Evolutionary conservation across 371 early-diverging fungal species (phyloP).

Genomic region (Rhizopus microsporus): DNA sequence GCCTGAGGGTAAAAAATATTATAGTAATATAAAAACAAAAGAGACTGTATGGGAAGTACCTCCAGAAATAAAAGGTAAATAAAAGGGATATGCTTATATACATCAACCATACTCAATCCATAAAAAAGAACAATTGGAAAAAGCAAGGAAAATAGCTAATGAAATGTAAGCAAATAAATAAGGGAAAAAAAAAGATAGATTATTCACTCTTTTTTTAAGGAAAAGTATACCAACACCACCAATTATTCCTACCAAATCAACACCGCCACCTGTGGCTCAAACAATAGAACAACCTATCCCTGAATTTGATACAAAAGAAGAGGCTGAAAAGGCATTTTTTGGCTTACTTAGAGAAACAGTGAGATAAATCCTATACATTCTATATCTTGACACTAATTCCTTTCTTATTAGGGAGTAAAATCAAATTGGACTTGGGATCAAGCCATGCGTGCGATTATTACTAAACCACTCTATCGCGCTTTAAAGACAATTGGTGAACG

Average conservation of each 20-base stretch:
- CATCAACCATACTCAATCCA: neutral
- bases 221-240: conserved; percentile 19
- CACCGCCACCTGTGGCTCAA: conserved; percentile 27
- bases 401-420: conserved; percentile 60
- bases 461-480: conserved; percentile 83
- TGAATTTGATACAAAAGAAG: conserved; percentile 75
- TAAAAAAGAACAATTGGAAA: conserved; percentile 36
- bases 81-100: neutral
- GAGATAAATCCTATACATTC: conserved; percentile 16
- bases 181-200: neutral
- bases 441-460: conserved; percentile 82
- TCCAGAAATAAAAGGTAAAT: conserved; percentile 66
- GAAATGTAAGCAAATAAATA: conserved; percentile 26
- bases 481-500: conserved; percentile 80
- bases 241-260: conserved; percentile 18
- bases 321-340: conserved; percentile 84
- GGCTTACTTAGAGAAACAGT: conserved; percentile 73
- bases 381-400: neutral
- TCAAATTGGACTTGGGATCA: conserved; percentile 91
- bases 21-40: conserved; percentile 81
- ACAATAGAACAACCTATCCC: conserved; percentile 10
- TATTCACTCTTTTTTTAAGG: conserved; percentile 2
- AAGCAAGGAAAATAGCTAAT: conserved; percentile 34
- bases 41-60: conserved; percentile 89
- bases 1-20: conserved; percentile 86